Percentiles rank a stretch among this genome's conserved stretches.
Conservation (phyloP, 2,329 filamentous ascomycete species). For the Monilinia vaccinii-corymbosi region DNA sequence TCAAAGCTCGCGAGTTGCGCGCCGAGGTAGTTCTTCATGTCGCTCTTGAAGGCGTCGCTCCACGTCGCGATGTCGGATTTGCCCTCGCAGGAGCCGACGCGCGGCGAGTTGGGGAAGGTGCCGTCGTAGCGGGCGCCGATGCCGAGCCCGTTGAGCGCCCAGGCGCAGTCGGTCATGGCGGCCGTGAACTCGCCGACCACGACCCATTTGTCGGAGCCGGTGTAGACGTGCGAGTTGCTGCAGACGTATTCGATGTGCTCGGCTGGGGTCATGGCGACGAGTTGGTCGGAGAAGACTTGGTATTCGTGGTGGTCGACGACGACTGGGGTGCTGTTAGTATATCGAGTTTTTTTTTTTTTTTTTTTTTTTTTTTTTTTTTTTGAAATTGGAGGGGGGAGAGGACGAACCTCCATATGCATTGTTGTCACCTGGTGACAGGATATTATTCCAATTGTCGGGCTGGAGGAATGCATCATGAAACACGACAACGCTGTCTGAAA, state of each 20-base stretch:
- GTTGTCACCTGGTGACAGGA: slow-evolving; percentile 39
- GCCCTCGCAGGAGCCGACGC: slow-evolving; percentile 45
- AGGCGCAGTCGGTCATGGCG: slow-evolving; percentile 54
- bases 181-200: slow-evolving; percentile 61
- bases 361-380: too few relatives aligned
- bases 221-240: slow-evolving; percentile 39
- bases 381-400: slow-evolving; percentile 34
- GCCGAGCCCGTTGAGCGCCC: slow-evolving; percentile 44
- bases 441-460: slow-evolving; percentile 50
- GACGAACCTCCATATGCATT: slow-evolving; percentile 34
- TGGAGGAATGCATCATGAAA: slow-evolving; percentile 48
- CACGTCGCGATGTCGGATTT: slow-evolving; percentile 41
- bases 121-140: slow-evolving; percentile 51
- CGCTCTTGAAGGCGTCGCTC: slow-evolving; percentile 34
- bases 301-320: slow-evolving; percentile 62
- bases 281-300: slow-evolving; percentile 47
- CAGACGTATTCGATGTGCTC: slow-evolving; percentile 49
- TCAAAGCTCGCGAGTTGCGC: slow-evolving; percentile 46
- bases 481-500: slow-evolving; percentile 42
- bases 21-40: slow-evolving; percentile 43
- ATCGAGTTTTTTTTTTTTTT: too few relatives aligned
- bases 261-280: slow-evolving; percentile 40
- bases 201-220: slow-evolving; percentile 53
- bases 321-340: slow-evolving; percentile 37
- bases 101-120: slow-evolving; percentile 37